phyloP scores from a whole-genome alignment of 371 early-diverging fungal genomes.

The Mucor plumbeus region DNA sequence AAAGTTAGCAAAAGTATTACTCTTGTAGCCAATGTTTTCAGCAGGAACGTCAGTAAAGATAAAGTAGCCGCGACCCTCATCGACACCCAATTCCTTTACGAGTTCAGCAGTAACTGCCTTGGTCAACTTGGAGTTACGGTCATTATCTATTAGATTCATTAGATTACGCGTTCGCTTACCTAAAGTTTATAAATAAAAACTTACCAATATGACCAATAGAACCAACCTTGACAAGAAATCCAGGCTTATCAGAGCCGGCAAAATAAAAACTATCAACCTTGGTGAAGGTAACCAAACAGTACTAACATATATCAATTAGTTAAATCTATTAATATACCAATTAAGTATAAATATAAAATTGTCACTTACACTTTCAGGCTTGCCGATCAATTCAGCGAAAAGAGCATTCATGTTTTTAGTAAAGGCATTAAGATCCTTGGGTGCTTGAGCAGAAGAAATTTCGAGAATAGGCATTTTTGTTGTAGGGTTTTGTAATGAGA shows the following conservation, averaged over 20 bases:
- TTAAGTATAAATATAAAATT: neutral
- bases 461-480: conserved; percentile 53
- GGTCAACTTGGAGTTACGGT: conserved; percentile 42
- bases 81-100: conserved; percentile 39
- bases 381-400: conserved; percentile 52
- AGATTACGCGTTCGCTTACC: conserved; percentile 1
- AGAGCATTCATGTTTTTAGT: conserved; percentile 34
- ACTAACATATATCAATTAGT: conserved; percentile 19
- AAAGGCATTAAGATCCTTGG: conserved; percentile 45
- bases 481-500: neutral
- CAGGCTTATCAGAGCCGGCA: conserved; percentile 41
- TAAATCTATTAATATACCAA: neutral
- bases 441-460: conserved; percentile 39
- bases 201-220: conserved; percentile 54
- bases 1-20: conserved; percentile 43
- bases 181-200: neutral
- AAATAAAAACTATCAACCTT: conserved; percentile 41
- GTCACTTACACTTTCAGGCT: conserved; percentile 52
- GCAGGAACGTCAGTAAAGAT: conserved; percentile 43
- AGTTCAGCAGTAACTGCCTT: conserved; percentile 30
- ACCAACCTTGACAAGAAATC: conserved; percentile 45
- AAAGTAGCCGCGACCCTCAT: conserved; percentile 43
- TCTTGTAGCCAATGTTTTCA: conserved; percentile 41
- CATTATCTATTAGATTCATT: conserved; percentile 30
- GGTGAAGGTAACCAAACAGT: conserved; percentile 49